These are phyloP conservation scores for Gloeopeniophorella convolvens DNA, from an alignment of 768 basidiomycete genomes.

Conservation along the genomic window DNA sequence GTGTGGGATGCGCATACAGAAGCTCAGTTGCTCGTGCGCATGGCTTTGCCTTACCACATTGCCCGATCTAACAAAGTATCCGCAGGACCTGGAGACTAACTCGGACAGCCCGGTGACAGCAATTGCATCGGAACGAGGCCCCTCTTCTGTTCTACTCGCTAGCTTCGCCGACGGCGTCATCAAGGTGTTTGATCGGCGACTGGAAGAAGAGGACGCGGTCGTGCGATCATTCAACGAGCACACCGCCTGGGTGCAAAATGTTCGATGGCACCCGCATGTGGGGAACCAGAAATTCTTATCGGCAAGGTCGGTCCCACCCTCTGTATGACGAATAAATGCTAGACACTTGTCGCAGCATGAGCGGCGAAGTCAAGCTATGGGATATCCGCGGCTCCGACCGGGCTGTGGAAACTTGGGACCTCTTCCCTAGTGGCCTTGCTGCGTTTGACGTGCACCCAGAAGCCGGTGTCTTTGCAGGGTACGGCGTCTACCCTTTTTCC, in stretches of 20 bases:
- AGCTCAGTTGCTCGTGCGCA: conserved; percentile 59
- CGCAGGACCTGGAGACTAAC: conserved; percentile 82
- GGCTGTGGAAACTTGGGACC: conserved; percentile 55
- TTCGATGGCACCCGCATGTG: conserved; percentile 71
- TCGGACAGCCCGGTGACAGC: conserved; percentile 87
- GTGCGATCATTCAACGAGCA: conserved; percentile 73
- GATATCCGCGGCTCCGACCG: conserved; percentile 66
- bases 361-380: conserved; percentile 89
- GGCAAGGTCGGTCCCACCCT: conserved; percentile 57
- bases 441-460: conserved; percentile 84
- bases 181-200: conserved; percentile 86
- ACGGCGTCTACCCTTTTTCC: conserved; percentile 28
- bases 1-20: conserved; percentile 97
- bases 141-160: conserved; percentile 75
- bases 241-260: conserved; percentile 84
- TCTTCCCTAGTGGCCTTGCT: conserved; percentile 66
- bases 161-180: conserved; percentile 91
- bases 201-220: conserved; percentile 76
- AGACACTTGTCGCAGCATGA: conserved; percentile 45
- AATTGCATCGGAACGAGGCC: conserved; percentile 69
- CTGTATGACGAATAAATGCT: background rate
- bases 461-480: conserved; percentile 83
- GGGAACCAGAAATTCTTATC: conserved; percentile 73
- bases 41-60: background rate
- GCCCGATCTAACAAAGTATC: background rate